phyloP scores from a whole-genome alignment of 139 green algal species.

The Trebouxia sp. region DNA sequence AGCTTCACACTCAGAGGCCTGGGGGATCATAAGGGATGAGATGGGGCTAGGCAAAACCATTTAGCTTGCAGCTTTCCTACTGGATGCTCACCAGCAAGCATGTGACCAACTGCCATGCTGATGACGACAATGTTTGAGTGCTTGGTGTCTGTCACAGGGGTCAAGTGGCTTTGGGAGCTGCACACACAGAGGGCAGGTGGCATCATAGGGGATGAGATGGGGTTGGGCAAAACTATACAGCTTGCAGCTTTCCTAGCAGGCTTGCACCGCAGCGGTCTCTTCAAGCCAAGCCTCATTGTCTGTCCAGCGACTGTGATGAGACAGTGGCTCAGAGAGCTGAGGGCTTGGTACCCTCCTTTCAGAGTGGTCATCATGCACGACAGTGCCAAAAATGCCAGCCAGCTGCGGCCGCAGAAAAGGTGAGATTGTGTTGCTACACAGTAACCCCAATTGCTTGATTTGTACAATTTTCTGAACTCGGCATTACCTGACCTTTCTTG shows the following conservation, averaged over 20 bases:
- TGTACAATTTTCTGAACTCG: too few species aligned
- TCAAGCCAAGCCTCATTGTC: conserved; percentile 81
- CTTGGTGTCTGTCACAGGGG: conserved; percentile 26
- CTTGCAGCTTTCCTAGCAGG: conserved; percentile 81
- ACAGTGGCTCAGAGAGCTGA: conserved; percentile 94
- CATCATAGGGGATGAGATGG: conserved; percentile 88
- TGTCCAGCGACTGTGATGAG: conserved; percentile 93
- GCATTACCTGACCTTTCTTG: too few species aligned
- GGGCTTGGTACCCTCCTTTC: conserved; percentile 71
- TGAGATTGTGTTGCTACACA: not conserved
- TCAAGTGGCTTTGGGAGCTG: conserved; percentile 99
- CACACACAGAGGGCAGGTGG: conserved; percentile 88
- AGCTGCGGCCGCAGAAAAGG: not conserved
- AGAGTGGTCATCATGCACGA: conserved; percentile 90
- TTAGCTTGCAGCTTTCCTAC: too few species aligned
- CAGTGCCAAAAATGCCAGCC: conserved; percentile 22
- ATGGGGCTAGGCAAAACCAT: too few species aligned
- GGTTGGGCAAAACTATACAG: conserved; percentile 91
- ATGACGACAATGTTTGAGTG: not conserved
- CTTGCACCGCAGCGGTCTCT: conserved; percentile 75
- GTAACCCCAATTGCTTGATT: too few species aligned
- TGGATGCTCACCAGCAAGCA: too few species aligned
- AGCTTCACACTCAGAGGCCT: too few species aligned
- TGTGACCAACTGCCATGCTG: not conserved
- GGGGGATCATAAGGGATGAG: too few species aligned